Evolutionary conservation across 139 green algal species (phyloP).

Genomic region (Microglena sp.): DNA sequence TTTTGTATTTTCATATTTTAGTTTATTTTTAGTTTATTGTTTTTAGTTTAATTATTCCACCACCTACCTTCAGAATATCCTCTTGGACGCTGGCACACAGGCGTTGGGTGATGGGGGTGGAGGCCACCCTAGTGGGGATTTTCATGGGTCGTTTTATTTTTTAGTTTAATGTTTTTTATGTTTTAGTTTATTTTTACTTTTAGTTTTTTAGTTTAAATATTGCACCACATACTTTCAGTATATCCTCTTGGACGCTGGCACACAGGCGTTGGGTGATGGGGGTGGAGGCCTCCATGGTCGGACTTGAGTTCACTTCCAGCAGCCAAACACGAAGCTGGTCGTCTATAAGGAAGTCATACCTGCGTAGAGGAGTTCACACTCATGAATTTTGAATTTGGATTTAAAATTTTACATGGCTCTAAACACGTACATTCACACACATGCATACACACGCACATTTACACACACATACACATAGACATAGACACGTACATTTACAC

Average conservation of each 20-base stretch:
- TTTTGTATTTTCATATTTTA: too few species aligned
- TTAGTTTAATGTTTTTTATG: too few species aligned
- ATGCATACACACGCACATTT: too few species aligned
- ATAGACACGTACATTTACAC: too few species aligned
- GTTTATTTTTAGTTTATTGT: too few species aligned
- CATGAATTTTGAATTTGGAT: too few species aligned
- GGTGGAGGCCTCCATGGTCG: conserved; percentile 40
- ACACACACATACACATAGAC: not conserved
- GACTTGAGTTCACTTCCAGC: conserved; percentile 56
- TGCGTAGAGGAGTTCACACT: not conserved
- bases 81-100: conserved; percentile 9
- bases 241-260: conserved; percentile 11
- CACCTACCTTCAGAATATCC: conserved; percentile 33
- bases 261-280: conserved; percentile 35
- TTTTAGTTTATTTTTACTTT: too few species aligned
- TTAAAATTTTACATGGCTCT: too few species aligned
- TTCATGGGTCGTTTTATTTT: too few species aligned
- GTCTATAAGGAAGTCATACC: conserved; percentile 35
- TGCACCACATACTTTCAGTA: not conserved
- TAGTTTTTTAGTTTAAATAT: too few species aligned
- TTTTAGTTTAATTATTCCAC: too few species aligned
- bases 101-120: not conserved
- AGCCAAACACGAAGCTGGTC: conserved; percentile 48
- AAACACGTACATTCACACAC: too few species aligned
- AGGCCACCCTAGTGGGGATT: not conserved